Conservation (phyloP, 2,329 filamentous ascomycete genomes). For the Westerdykella sp. region DNA sequence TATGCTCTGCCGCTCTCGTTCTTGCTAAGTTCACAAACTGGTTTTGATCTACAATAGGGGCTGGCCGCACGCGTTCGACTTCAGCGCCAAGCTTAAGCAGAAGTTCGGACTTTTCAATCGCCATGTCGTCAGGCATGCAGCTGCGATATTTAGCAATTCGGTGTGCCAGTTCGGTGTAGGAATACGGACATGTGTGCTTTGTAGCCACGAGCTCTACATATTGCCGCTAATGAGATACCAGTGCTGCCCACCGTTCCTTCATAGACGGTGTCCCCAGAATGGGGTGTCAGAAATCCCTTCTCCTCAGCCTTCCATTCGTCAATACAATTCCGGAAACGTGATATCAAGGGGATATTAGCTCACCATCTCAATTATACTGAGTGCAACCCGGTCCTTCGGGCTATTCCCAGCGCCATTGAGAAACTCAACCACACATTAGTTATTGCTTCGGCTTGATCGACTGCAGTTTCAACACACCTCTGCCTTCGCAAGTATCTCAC, state of each 20-base stretch:
- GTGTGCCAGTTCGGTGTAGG: constrained; percentile 1
- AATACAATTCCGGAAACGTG: constrained; percentile 1
- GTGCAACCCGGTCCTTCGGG: constrained; percentile 89
- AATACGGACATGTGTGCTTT: constrained; percentile 69
- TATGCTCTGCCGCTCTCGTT: constrained; percentile 68
- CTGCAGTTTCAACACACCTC: constrained; percentile 49
- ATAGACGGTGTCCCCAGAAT: constrained; percentile 88
- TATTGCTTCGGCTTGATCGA: neutral
- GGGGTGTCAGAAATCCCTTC: constrained; percentile 65
- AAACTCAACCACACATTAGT: constrained; percentile 47
- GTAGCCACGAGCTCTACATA: constrained; percentile 84
- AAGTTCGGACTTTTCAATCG: constrained; percentile 80
- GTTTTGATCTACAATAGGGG: constrained; percentile 84
- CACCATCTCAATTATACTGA: constrained; percentile 73
- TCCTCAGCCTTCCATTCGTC: constrained; percentile 59
- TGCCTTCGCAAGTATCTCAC: constrained; percentile 85
- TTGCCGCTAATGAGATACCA: constrained; percentile 85
- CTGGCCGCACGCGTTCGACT: constrained; percentile 86
- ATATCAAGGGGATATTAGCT: constrained; percentile 1
- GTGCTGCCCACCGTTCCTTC: constrained; percentile 96
- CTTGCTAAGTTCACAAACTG: constrained; percentile 95
- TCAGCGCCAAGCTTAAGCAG: constrained; percentile 82
- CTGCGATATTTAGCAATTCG: constrained; percentile 29
- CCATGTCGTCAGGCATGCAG: constrained; percentile 93
- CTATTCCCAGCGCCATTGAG: constrained; percentile 91